Evolutionary conservation across 352 stramenopile genomes (phyloP).

Genomic region (Phytophthora macrochlamydospora): DNA sequence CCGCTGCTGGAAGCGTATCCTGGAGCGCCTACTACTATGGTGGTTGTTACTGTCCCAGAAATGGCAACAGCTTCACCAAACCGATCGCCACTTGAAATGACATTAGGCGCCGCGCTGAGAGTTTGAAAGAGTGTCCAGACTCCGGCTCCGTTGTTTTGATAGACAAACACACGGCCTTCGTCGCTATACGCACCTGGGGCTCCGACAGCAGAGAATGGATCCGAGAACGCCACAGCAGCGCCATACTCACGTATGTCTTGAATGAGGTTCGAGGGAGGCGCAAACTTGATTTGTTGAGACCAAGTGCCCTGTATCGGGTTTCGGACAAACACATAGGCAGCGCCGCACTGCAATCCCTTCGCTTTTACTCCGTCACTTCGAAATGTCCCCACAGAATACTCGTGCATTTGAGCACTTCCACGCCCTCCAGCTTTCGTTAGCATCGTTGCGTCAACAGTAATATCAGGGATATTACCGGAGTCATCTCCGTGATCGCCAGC

Average conservation of each 20-base stretch:
- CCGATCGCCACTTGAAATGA: constrained; percentile 48
- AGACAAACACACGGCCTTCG: constrained; percentile 75
- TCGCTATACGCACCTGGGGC: constrained; percentile 62
- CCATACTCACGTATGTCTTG: constrained; percentile 65
- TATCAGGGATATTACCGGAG: constrained; percentile 59
- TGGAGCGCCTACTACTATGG: constrained; percentile 70
- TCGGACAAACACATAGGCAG: constrained; percentile 67
- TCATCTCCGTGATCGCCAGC: constrained; percentile 63
- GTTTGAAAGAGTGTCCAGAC: constrained; percentile 75
- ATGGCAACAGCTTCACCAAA: constrained; percentile 78
- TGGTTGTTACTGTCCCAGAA: constrained; percentile 48
- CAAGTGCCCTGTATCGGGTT: constrained; percentile 42
- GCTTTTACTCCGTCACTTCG: constrained; percentile 54
- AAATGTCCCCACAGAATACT: constrained; percentile 68
- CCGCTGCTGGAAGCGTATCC: constrained; percentile 58
- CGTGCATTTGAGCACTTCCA: constrained; percentile 45
- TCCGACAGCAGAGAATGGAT: constrained; percentile 62
- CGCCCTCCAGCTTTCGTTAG: constrained; percentile 44
- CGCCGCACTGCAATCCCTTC: constrained; percentile 77
- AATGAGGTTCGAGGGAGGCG: constrained; percentile 44
- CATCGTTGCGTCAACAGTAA: constrained; percentile 48
- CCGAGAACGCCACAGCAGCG: constrained; percentile 45
- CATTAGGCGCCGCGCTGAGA: constrained; percentile 56
- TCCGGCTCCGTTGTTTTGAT: constrained; percentile 57
- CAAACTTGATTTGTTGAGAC: constrained; percentile 62